Percentiles rank a stretch among this genome's conserved stretches.
These are phyloP conservation scores for Aspergillus heteromorphus DNA, from an alignment of 495 filamentous ascomycete species.

Conservation along the genomic window DNA sequence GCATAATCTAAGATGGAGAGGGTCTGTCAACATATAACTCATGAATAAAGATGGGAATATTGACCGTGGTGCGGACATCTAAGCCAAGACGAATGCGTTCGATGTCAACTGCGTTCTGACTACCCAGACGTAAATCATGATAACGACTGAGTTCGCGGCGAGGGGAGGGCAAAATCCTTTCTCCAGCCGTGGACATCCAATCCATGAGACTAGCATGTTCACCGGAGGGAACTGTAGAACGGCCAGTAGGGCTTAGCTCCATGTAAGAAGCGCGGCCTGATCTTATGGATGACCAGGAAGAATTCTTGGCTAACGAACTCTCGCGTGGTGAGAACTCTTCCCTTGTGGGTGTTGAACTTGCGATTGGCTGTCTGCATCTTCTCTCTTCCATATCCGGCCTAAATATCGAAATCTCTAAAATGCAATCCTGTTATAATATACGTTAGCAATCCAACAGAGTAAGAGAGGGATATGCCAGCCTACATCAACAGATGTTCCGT, in stretches of 20 bases:
- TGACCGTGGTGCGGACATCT: slow-evolving; percentile 70
- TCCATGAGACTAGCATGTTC: slow-evolving; percentile 28
- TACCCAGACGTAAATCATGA: slow-evolving; percentile 25
- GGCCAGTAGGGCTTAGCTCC: slow-evolving; percentile 36
- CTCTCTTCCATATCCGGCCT: slow-evolving; percentile 20
- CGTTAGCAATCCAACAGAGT: background rate
- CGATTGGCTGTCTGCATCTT: slow-evolving; percentile 2
- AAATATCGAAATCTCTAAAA: slow-evolving; percentile 24
- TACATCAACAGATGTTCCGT: slow-evolving; percentile 45
- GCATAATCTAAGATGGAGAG: slow-evolving; percentile 65
- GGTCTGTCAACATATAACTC: background rate
- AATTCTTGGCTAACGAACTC: slow-evolving; percentile 4
- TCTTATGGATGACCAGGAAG: slow-evolving; percentile 11
- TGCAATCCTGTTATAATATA: slow-evolving; percentile 18
- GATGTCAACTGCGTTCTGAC: slow-evolving; percentile 65
- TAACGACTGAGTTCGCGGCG: slow-evolving; percentile 20
- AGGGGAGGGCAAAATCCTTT: slow-evolving; percentile 18
- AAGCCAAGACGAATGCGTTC: slow-evolving; percentile 58
- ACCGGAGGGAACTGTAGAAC: slow-evolving; percentile 28
- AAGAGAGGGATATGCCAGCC: slow-evolving; percentile 15
- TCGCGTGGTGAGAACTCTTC: slow-evolving; percentile 9
- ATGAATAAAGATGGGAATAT: slow-evolving; percentile 13
- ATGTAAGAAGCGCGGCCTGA: slow-evolving; percentile 21
- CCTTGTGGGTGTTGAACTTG: slow-evolving; percentile 13
- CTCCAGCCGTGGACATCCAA: slow-evolving; percentile 24